A percentile compares a stretch with the other conserved stretches of the same genome.
phyloP scores from a whole-genome alignment of 805 yeast genomes.

The Lachancea sp. region DNA sequence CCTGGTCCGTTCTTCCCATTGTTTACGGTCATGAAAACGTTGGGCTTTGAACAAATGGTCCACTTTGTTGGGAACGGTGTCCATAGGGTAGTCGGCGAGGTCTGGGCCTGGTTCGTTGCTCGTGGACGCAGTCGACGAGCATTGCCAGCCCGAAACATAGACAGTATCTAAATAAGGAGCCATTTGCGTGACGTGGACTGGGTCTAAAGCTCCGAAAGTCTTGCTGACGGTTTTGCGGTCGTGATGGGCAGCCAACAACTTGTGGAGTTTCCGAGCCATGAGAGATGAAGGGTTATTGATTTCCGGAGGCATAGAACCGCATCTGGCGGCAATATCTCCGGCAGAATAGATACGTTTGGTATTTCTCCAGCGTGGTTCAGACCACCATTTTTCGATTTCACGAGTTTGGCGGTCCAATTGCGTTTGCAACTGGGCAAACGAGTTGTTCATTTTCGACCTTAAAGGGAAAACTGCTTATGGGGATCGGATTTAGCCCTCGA shows the following conservation, averaged over 20 bases:
- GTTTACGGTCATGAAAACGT: conserved; percentile 94
- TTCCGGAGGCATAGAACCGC: conserved; percentile 63
- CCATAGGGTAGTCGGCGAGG: conserved; percentile 97
- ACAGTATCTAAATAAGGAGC: conserved; percentile 88
- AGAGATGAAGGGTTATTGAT: conserved; percentile 71
- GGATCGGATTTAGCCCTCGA: no score
- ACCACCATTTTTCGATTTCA: conserved; percentile 85
- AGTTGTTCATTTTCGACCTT: background rate
- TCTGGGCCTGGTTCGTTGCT: conserved; percentile 98
- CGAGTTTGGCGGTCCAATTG: conserved; percentile 45
- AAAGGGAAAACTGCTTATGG: no score
- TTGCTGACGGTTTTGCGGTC: conserved; percentile 46
- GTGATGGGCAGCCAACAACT: conserved; percentile 65
- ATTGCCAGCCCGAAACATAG: conserved; percentile 98
- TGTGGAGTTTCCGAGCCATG: conserved; percentile 78
- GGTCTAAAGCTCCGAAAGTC: conserved; percentile 95
- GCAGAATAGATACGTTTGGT: conserved; percentile 86
- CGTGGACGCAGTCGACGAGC: conserved; percentile 95
- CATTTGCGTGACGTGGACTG: conserved; percentile 94
- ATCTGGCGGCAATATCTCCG: conserved; percentile 81
- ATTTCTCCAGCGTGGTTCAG: conserved; percentile 82
- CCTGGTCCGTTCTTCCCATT: conserved; percentile 71
- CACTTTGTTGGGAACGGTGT: conserved; percentile 97
- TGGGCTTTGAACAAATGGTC: conserved; percentile 96
- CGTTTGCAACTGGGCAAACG: conserved; percentile 14